A percentile compares a stretch with the other conserved stretches of the same genome.
Conservation (phyloP, 495 filamentous ascomycete genomes). For the Neurospora sp. region DNA sequence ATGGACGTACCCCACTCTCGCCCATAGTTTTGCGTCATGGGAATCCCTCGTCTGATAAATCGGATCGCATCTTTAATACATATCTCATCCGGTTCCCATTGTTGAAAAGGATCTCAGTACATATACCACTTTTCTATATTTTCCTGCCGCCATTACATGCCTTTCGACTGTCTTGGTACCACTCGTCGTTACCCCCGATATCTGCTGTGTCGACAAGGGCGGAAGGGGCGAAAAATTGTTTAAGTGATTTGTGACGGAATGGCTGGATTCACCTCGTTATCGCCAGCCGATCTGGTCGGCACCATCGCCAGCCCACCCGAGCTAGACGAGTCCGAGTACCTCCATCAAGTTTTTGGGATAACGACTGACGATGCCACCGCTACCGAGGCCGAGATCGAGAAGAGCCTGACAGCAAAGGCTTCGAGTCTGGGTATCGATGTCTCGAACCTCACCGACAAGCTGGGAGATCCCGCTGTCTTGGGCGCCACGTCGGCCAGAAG, state of each 20-base stretch:
- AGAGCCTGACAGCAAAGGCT: conserved; percentile 28
- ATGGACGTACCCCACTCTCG: neutral
- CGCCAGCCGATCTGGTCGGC: conserved; percentile 3
- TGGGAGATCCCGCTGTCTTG: neutral
- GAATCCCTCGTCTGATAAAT: neutral
- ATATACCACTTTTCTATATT: neutral
- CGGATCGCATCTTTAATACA: neutral
- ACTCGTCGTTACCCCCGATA: neutral
- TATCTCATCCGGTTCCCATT: neutral
- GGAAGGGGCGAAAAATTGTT: neutral
- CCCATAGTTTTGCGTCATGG: neutral
- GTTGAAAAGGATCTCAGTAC: neutral
- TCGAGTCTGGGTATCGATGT: conserved; percentile 32
- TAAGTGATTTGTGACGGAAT: neutral
- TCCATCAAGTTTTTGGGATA: conserved; percentile 31
- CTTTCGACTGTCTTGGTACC: neutral
- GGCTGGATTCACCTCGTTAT: neutral
- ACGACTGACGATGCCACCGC: conserved; percentile 12
- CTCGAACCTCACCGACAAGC: neutral
- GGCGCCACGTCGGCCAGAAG: neutral
- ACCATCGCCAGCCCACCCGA: conserved; percentile 18
- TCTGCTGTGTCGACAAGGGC: neutral
- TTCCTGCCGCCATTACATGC: neutral
- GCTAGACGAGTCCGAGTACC: conserved; percentile 32
- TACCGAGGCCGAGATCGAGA: conserved; percentile 31